Base-by-base conservation (phyloP, 1,284 basidiomycete species). In the Microbotryomycetes sp. region DNA sequence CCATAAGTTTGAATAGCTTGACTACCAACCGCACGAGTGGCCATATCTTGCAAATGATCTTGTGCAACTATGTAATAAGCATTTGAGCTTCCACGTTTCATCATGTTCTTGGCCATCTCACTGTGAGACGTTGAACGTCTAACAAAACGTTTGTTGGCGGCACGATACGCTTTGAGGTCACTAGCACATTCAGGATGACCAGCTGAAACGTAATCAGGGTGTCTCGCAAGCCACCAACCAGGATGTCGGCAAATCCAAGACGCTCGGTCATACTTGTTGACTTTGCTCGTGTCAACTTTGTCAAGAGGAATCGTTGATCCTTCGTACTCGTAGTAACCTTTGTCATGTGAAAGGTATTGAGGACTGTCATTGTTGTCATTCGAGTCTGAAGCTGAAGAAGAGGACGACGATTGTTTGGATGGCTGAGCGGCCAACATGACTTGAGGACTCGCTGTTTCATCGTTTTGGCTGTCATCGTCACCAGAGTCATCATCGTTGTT, bases 1-100 rank as follows among this genome's bases (percentile, higher is more conserved):
- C 63, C 63, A 7, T 50, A 50, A 4, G 60, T 65, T 22, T 36
- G 23, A 31, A 65, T 48, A 6, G 45, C 47, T 5, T 29, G 6
- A 1, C 45, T 42, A 9, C 52, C 54, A 30, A 65, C 26, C 1
- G 60, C 60, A 14, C 57, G 54, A 1, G 60, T 59, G 6, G 59
- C 58, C 65, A 66, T 66, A 32, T 66, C 65, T 16, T 52, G 56
- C 6, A 61, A 26, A 57, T 66, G 65, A 49, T 66, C 62, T 29
- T 61, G 50, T n/a, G 65, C 62, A 48, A 64, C 30, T 51, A 66
- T 59, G 65, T 64, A 49, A 59, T 54, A 66, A 14, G 56, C 48
- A 32, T 60, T 55, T 22, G 30, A 14, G 23, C 32, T 25, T 19
- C 47, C 49, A 56, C 49, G 58, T 59, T 62, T 66, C 54, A 45